phyloP scores from a whole-genome alignment of 1,284 basidiomycete genomes.

The Moesziomyces sp. region DNA sequence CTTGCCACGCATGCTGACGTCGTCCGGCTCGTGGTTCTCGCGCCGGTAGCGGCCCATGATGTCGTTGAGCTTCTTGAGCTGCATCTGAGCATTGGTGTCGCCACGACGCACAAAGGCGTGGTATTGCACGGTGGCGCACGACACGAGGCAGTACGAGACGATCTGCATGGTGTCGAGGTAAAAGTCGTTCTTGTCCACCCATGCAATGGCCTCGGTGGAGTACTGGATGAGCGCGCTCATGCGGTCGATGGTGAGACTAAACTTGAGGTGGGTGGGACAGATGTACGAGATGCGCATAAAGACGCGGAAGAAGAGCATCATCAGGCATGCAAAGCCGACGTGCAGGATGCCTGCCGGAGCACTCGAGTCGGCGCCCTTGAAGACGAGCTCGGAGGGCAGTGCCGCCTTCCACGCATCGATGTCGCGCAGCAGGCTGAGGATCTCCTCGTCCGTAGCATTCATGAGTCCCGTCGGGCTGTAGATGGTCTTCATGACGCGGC shows the following conservation, averaged over 20 bases:
- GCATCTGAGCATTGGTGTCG: conserved; percentile 46
- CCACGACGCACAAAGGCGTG: conserved; percentile 59
- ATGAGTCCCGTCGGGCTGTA: conserved; percentile 64
- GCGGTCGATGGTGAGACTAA: conserved; percentile 61
- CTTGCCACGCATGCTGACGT: conserved; percentile 78
- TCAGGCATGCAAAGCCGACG: conserved; percentile 53
- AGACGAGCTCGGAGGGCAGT: conserved; percentile 51
- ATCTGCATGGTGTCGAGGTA: conserved; percentile 62
- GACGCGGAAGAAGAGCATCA: conserved; percentile 64
- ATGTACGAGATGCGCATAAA: conserved; percentile 66
- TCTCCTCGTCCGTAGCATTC: conserved; percentile 64
- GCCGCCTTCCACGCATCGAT: conserved; percentile 61
- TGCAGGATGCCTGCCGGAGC: conserved; percentile 59
- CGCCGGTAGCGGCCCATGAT: conserved; percentile 36
- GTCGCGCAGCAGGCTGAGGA: conserved; percentile 56
- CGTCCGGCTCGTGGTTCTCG: conserved; percentile 70
- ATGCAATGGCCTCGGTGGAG: conserved; percentile 55
- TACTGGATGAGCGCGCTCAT: conserved; percentile 58
- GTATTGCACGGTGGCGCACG: conserved; percentile 62
- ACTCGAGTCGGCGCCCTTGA: conserved; percentile 45
- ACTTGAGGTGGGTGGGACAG: conserved; percentile 61
- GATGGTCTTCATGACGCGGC: conserved; percentile 64
- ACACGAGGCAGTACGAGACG: conserved; percentile 61
- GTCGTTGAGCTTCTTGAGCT: conserved; percentile 49
- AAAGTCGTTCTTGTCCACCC: conserved; percentile 60